Evolutionary conservation across 345 rosid genomes (phyloP).

Genomic region (Eutrema yunnanense): DNA sequence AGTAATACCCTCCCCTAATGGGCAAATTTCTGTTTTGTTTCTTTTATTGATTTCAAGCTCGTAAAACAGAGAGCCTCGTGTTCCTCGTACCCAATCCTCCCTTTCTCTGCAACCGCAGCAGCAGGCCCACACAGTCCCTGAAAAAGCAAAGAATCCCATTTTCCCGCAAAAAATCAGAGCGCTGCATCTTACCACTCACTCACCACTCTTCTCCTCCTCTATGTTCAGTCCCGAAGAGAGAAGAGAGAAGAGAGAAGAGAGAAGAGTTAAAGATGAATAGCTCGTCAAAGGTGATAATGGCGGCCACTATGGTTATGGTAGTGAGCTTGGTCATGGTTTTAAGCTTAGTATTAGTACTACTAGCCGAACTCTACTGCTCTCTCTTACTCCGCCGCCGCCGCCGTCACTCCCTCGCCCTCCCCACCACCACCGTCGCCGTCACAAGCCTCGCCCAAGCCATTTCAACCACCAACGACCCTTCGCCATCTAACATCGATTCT

Average conservation of each 20-base stretch:
- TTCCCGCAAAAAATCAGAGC: conserved; percentile 28
- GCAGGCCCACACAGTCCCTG: conserved; percentile 2
- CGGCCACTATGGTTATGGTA: conserved; percentile 79
- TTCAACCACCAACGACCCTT: not conserved
- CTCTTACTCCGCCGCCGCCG: conserved; percentile 58
- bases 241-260: not conserved
- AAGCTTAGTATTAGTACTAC: conserved; percentile 60
- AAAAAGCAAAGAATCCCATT: not conserved
- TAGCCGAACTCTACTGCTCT: conserved; percentile 86
- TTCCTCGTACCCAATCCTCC: conserved; percentile 28
- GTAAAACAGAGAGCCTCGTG: conserved; percentile 31
- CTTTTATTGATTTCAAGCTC: not conserved
- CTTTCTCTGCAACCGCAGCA: not conserved
- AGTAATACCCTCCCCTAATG: not conserved
- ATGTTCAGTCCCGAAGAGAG: not conserved
- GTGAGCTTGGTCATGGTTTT: conserved; percentile 68
- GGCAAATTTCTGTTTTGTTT: not conserved
- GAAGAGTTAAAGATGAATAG: conserved; percentile 48
- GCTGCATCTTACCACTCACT: conserved; percentile 12
- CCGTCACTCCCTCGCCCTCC: conserved; percentile 22
- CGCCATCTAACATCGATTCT: conserved; percentile 22
- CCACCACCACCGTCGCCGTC: conserved; percentile 19
- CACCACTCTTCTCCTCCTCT: not conserved
- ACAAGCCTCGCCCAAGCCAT: conserved; percentile 10
- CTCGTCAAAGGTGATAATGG: conserved; percentile 75